Evolutionary conservation across 73 alveolate species (phyloP).

Genomic region (Halteria grandinella): DNA sequence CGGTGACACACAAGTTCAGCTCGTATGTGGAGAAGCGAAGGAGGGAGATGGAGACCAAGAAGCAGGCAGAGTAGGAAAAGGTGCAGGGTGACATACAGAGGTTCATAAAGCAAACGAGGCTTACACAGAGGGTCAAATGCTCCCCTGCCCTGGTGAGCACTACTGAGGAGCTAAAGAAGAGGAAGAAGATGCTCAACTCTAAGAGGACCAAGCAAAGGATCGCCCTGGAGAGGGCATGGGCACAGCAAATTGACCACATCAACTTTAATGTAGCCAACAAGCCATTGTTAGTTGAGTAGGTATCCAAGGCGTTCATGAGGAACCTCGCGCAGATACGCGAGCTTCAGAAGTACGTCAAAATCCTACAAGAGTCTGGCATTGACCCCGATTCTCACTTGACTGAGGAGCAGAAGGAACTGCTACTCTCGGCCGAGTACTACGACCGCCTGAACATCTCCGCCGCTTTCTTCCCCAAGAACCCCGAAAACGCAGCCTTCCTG

Average conservation of each 20-base stretch:
- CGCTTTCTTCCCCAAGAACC: conserved; percentile 75
- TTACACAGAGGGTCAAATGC: conserved; percentile 55
- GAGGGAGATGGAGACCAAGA: conserved; percentile 75
- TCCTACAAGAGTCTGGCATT: conserved; percentile 61
- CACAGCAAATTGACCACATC: conserved; percentile 51
- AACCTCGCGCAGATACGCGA: conserved; percentile 54
- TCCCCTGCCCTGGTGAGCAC: conserved; percentile 67
- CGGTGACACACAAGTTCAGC: background rate
- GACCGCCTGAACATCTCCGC: conserved; percentile 64
- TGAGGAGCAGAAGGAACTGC: conserved; percentile 62
- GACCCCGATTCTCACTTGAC: conserved; percentile 66
- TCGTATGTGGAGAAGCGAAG: conserved; percentile 76
- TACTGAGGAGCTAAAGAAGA: conserved; percentile 37
- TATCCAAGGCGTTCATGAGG: conserved; percentile 54
- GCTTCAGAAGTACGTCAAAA: conserved; percentile 48
- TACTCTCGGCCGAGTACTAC: conserved; percentile 60
- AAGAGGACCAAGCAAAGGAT: conserved; percentile 36
- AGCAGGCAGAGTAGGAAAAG: conserved; percentile 55
- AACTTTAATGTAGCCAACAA: conserved; percentile 70
- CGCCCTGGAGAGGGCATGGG: conserved; percentile 49
- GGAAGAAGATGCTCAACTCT: conserved; percentile 3
- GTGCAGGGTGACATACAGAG: conserved; percentile 87
- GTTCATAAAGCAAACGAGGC: conserved; percentile 76
- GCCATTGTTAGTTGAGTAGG: conserved; percentile 69
- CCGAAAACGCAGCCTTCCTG: background rate